Evolutionary conservation across 768 basidiomycete species (phyloP), one percentile per base, ranked within the genome.

Genomic region (Baorangia bicolor): DNA sequence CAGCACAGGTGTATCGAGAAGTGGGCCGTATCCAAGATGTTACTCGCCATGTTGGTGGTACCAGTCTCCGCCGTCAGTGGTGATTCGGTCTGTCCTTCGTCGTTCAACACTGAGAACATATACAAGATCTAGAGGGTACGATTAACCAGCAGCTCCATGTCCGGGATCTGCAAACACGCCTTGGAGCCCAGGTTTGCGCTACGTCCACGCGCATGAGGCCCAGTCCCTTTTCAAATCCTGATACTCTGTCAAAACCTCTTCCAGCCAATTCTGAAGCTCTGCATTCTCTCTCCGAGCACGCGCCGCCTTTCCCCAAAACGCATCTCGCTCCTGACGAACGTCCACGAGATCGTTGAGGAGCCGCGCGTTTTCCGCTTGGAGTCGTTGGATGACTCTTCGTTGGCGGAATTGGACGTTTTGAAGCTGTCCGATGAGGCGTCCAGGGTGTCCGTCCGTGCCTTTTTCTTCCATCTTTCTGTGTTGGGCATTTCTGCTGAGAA

Each of bases 311-410:
- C 52, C 58, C 14, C 60, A 60, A 44, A 65, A 70, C 7, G 28
- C 33, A 25, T 70, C 69, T 30, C 69, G 61, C 47, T 69, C 68
- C 28, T 57, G 67, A 27, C 69, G 69, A 16, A 70, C 23, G 11
- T 70, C 64, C 5, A 18, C 57, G 21, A 70, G 64, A n/a, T 69
- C 64, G 33, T 49, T 49, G 33, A 71, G 57, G 6, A 60, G 53
- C 30, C 69, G 56, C 2, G 60, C 53, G 12, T 60, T 61, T n/a
- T 70, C 68, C 2, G 55, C 65, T 39, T 69, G 68, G 13, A 69
- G 58, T 27, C 68, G 64, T 35, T 66, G 66, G 20, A 69, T 67
- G 43, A 59, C 35, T 14, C 51, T 64, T 33, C 60, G 67, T 46
- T 69, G 69, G 45, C 66, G 62, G 9, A 55, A 6, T 41, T 64